Base-by-base conservation (phyloP, 495 filamentous ascomycete species). In the Podospora comata region DNA sequence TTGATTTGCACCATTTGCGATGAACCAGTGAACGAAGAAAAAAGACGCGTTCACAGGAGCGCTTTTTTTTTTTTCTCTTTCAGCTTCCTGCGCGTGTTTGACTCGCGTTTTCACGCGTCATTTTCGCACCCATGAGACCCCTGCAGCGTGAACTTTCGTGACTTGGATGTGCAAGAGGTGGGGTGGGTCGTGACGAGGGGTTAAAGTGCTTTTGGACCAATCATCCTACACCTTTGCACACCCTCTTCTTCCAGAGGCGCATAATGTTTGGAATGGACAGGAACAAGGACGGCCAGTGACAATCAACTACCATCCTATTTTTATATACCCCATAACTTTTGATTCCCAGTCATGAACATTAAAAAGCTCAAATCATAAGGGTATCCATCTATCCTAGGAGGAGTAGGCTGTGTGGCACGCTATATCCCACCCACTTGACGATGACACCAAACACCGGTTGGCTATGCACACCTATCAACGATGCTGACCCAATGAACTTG, bases 51-150 rank as follows among this genome's bases (percentile, higher is more conserved):
- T 58, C 23, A 20, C n/a, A 23, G n/a, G n/a, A 20, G 19, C 7
- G 4, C 6, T 58, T 58, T 58, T 58, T 69, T 63, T 69, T 65
- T 59, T 69, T 55, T n/a, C n/a, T n/a, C 55, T 34, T 7, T 32
- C 30, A 7, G 30, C 7, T 32, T 4, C 30, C 4, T 32, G 44
- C 26, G n/a, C n/a, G 23, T n/a, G 23, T 26, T 20, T 58, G 55
- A 58, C 23, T 26, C 55, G 55, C 55, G 55, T 58, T 58, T 26
- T 58, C n/a, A 58, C 55, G 19, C 55, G 55, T 11, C n/a, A 26
- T 26, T 58, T 58, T 23, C 55, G 55, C 55, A 58, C n/a, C 23
- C 4, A 58, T 26, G 55, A 15, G 13, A 58, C n/a, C 55, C 55
- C n/a, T 26, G n/a, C 23, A 26, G 55, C 55, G 55, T 58, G 55